Percentiles rank a stretch among this genome's conserved stretches.
These are phyloP conservation scores for Psilocybe tampanensis DNA, from an alignment of 768 basidiomycete genomes.

Conservation along the genomic window DNA sequence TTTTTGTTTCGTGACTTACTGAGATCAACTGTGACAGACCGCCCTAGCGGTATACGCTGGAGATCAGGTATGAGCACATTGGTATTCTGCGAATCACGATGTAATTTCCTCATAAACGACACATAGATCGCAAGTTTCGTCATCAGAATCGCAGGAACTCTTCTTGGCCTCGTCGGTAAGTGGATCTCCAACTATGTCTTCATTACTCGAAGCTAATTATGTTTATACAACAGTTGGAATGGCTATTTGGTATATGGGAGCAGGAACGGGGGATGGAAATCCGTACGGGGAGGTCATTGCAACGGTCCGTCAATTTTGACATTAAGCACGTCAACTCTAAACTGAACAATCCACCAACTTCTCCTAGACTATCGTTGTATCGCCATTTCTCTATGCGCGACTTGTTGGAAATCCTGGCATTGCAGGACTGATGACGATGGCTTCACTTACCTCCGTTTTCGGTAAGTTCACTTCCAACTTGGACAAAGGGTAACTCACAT, in stretches of 20 bases:
- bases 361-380: constrained; percentile 32
- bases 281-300: constrained; percentile 44
- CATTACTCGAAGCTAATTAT: background rate
- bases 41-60: constrained; percentile 45
- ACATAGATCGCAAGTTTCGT: constrained; percentile 36
- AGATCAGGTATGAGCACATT: constrained; percentile 33
- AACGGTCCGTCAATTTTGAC: constrained; percentile 36
- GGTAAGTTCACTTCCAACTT: constrained; percentile 22
- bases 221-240: constrained; percentile 31
- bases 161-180: constrained; percentile 37
- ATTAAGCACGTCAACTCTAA: too few species aligned
- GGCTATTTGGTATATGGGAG: constrained; percentile 46
- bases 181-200: background rate
- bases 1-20: background rate
- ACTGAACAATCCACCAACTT: too few species aligned
- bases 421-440: constrained; percentile 40
- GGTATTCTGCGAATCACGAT: background rate
- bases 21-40: constrained; percentile 22
- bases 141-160: constrained; percentile 34
- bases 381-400: constrained; percentile 38
- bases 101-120: background rate
- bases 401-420: constrained; percentile 35
- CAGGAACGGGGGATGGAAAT: constrained; percentile 39
- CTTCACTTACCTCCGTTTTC: constrained; percentile 40
- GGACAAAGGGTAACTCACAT: background rate